These are phyloP conservation scores for Pseudogymnoascus sp. DNA, from an alignment of 2,329 filamentous ascomycete genomes.

Conservation along the genomic window DNA sequence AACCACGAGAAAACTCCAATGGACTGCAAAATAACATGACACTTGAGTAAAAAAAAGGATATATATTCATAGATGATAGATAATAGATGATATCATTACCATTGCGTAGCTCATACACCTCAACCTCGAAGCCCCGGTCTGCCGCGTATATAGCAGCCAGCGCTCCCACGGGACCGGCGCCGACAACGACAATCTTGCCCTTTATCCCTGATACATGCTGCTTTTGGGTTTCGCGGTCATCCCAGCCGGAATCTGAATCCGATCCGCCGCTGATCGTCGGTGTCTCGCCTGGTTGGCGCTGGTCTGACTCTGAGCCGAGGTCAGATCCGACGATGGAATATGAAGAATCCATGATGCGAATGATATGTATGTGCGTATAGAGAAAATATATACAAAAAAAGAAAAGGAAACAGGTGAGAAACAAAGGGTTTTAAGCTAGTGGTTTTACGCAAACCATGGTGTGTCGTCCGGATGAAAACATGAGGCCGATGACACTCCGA, in stretches of 20 bases:
- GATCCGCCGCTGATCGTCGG: not conserved
- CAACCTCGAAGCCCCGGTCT: slow-evolving; percentile 76
- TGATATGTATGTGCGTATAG: not conserved
- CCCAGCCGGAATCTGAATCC: not conserved
- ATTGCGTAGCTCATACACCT: slow-evolving; percentile 86
- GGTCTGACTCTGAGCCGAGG: not conserved
- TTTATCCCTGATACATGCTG: not conserved
- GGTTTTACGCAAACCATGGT: not conserved
- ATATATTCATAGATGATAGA: not conserved
- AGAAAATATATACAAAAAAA: not conserved
- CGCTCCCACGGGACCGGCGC: slow-evolving; percentile 87
- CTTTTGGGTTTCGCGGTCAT: not conserved
- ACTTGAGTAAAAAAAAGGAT: not conserved
- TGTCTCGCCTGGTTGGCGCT: not conserved
- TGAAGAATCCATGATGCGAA: not conserved
- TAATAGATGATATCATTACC: slow-evolving; percentile 44
- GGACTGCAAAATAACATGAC: not conserved
- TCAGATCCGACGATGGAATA: not conserved
- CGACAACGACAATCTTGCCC: slow-evolving; percentile 55
- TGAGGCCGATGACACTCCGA: not conserved
- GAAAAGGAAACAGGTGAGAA: not conserved
- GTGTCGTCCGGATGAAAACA: not conserved
- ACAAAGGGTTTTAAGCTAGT: not conserved
- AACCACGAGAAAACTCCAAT: not conserved
- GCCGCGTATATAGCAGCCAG: slow-evolving; percentile 90